Evolutionary conservation across 352 stramenopile species (phyloP).

Genomic region (Blastocystis sp.): DNA sequence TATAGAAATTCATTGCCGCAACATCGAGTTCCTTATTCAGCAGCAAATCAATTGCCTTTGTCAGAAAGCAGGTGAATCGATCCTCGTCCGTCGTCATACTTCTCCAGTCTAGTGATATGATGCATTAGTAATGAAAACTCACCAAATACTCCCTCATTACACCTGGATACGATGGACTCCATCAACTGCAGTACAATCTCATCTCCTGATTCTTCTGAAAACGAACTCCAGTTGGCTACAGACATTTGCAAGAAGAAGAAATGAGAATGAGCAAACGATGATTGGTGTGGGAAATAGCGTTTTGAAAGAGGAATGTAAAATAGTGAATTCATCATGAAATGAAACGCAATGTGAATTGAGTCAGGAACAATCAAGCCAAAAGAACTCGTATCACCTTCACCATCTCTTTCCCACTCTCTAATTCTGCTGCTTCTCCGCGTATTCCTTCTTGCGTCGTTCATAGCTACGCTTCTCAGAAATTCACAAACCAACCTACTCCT

Average conservation of each 20-base stretch:
- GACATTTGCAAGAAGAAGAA: no score
- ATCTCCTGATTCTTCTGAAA: neutral
- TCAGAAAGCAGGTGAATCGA: neutral
- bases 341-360: no score
- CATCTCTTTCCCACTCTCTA: no score
- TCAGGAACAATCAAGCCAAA: no score
- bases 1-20: neutral
- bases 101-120: neutral
- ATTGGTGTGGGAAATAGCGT: no score
- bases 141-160: neutral
- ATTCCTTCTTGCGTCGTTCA: constrained; percentile 8
- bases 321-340: no score
- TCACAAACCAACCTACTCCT: constrained; percentile 65
- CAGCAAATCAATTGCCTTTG: neutral
- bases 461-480: neutral
- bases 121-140: no score
- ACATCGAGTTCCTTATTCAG: neutral
- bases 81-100: neutral
- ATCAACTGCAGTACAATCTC: neutral
- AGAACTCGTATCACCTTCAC: no score
- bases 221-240: neutral
- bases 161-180: neutral
- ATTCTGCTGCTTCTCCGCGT: neutral
- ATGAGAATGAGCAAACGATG: no score
- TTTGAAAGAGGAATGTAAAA: no score